phyloP scores from a whole-genome alignment of 805 yeast genomes.

The Vanderwaltozyma verrucispora region DNA sequence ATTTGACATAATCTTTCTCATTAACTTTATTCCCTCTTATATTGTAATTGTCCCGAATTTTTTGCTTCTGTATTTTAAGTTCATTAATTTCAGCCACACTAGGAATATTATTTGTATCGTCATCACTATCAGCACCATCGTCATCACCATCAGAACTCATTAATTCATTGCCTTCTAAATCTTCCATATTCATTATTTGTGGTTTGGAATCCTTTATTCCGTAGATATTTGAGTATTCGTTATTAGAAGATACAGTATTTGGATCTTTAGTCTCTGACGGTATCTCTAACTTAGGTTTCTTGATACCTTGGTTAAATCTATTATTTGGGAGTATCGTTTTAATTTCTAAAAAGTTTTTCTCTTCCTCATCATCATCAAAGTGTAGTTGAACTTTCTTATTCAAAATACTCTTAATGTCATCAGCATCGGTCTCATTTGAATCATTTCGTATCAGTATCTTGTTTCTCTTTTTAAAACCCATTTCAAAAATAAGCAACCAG shows the following conservation, averaged over 20 bases:
- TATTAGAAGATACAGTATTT: too few species aligned
- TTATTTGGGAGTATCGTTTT: too few species aligned
- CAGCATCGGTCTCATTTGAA: too few species aligned
- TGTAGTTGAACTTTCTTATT: background rate
- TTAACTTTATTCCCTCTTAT: background rate
- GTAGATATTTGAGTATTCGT: too few species aligned
- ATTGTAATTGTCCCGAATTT: background rate
- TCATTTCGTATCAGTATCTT: slow-evolving; percentile 5
- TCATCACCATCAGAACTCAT: background rate
- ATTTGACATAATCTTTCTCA: slow-evolving; percentile 21
- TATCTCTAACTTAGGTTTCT: background rate
- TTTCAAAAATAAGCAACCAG: slow-evolving; percentile 1
- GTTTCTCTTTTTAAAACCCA: slow-evolving; percentile 4
- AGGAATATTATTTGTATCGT: background rate
- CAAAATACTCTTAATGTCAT: too few species aligned
- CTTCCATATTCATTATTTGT: slow-evolving; percentile 2
- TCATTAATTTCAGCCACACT: slow-evolving; percentile 1
- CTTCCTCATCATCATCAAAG: background rate
- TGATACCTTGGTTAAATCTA: background rate
- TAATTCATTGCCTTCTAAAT: slow-evolving; percentile 1
- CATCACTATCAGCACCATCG: background rate
- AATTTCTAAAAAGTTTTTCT: too few species aligned
- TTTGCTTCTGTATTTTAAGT: background rate
- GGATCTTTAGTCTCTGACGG: background rate
- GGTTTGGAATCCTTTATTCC: background rate